These are phyloP conservation scores for Cryptococcus depauperatus DNA, from an alignment of 1,284 basidiomycete species.

Conservation along the genomic window DNA sequence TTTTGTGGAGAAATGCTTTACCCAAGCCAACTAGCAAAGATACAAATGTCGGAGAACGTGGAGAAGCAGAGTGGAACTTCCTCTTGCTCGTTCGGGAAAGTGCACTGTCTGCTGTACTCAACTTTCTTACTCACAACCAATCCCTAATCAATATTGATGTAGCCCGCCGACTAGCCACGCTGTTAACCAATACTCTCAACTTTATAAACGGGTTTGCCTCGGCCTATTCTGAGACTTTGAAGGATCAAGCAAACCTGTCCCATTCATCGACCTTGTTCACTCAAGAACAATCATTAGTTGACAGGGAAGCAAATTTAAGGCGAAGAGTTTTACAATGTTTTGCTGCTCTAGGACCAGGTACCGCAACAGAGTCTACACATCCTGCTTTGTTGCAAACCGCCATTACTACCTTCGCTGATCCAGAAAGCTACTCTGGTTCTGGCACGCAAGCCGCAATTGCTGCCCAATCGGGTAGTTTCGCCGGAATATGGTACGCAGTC, in stretches of 20 bases:
- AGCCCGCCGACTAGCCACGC: constrained; percentile 71
- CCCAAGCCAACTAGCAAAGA: constrained; percentile 92
- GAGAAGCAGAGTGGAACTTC: constrained; percentile 79
- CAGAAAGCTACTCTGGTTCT: constrained; percentile 59
- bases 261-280: constrained; percentile 42
- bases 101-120: constrained; percentile 77
- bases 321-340: constrained; percentile 86
- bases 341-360: constrained; percentile 64
- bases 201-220: constrained; percentile 62
- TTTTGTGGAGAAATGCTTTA: constrained; percentile 93
- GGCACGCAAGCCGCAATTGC: constrained; percentile 88
- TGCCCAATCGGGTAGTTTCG: constrained; percentile 75
- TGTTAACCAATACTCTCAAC: constrained; percentile 81
- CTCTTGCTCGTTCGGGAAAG: constrained; percentile 84
- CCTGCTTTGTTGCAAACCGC: constrained; percentile 71
- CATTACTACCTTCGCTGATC: constrained; percentile 76
- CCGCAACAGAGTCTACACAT: constrained; percentile 75
- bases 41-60: constrained; percentile 56
- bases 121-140: constrained; percentile 76
- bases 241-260: constrained; percentile 41
- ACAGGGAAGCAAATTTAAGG: constrained; percentile 74
- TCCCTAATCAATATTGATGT: constrained; percentile 82
- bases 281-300: constrained; percentile 58
- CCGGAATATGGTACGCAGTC: constrained; percentile 71
- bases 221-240: constrained; percentile 43